Conservation (phyloP, 805 yeast species). For the Candida peoriensis region DNA sequence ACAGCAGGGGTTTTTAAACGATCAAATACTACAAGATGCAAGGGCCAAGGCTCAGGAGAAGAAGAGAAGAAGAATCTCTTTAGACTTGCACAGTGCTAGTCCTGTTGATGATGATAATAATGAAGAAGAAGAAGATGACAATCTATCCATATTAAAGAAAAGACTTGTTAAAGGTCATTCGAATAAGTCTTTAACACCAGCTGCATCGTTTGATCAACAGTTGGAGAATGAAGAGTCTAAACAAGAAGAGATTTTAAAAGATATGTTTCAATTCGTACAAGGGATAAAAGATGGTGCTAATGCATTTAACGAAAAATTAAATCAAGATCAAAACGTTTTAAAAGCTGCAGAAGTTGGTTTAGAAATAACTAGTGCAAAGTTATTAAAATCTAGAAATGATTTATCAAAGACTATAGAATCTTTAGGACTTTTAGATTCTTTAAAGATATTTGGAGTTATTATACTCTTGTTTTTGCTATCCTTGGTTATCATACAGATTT, state of each 20-base stretch:
- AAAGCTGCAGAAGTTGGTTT: slow-evolving; percentile 39
- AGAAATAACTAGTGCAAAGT: slow-evolving; percentile 31
- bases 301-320: slow-evolving; percentile 34
- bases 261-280: slow-evolving; percentile 33
- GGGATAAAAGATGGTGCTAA: slow-evolving; percentile 35
- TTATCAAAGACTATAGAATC: slow-evolving; percentile 24
- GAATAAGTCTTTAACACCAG: slow-evolving; percentile 2
- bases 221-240: slow-evolving; percentile 31
- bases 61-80: slow-evolving; percentile 15
- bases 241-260: slow-evolving; percentile 33
- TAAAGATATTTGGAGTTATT: slow-evolving; percentile 23
- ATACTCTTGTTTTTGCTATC: slow-evolving; percentile 28
- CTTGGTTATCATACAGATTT: slow-evolving; percentile 30
- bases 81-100: slow-evolving; percentile 17
- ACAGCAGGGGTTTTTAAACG: slow-evolving; percentile 7
- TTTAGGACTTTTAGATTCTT: slow-evolving; percentile 25
- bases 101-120: slow-evolving; percentile 1
- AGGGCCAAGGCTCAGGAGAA: slow-evolving; percentile 5
- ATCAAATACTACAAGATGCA: slow-evolving; percentile 7
- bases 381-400: slow-evolving; percentile 28
- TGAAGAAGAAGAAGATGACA: slow-evolving; percentile 22
- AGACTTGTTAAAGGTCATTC: slow-evolving; percentile 24
- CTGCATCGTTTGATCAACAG: slow-evolving; percentile 28
- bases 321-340: slow-evolving; percentile 32
- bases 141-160: slow-evolving; percentile 26